Base-by-base conservation (phyloP, 306 rosid genomes). In the Lotus japonicus region DNA sequence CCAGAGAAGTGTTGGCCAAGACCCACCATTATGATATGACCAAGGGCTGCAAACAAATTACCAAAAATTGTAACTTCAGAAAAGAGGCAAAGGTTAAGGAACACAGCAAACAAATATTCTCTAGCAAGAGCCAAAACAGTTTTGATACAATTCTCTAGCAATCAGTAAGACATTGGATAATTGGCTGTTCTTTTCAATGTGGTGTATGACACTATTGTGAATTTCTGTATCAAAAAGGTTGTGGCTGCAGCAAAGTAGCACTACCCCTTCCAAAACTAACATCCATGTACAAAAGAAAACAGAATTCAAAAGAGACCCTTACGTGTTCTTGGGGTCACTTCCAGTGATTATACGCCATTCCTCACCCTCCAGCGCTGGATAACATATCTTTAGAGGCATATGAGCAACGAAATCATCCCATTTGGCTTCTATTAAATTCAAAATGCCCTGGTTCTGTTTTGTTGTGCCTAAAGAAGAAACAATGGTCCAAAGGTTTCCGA, bases 311-410 rank as follows among this genome's bases (percentile, higher is more conserved):
- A 56, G 65, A 72, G 72, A n/a, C n/a, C 52, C 86, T 81, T 78
- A 89, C 98, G 98, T 92, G 81, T 92, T 92, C 79, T 89, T 92
- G 56, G 98, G 98, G 83, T 92, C 98, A 75, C 89, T 82, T 15
- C 98, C 98, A 53, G 98, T 92, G 77, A 83, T 82, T 71, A 89
- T 86, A 21, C 92, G 87, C 98, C 98, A 92, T 67, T 92, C 98
- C 38, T 92, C 98, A 21, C 77, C 58, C 79, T 92, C 95, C 77
- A 89, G 39, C 3, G 98, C 91, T 1, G 98, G 96, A 74, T 84
- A 92, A 72, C 96, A 92, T 56, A 92, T 89, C 84, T 92, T 92
- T 12, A 89, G 92, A 66, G 96, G 96, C 95, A 92, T 92, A 68
- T 85, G 85, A 55, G 77, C 90, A 56, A 89, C 73, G 43, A 92